phyloP scores from a whole-genome alignment of 306 rosid species.

The Chamaecrista fasciculata region DNA sequence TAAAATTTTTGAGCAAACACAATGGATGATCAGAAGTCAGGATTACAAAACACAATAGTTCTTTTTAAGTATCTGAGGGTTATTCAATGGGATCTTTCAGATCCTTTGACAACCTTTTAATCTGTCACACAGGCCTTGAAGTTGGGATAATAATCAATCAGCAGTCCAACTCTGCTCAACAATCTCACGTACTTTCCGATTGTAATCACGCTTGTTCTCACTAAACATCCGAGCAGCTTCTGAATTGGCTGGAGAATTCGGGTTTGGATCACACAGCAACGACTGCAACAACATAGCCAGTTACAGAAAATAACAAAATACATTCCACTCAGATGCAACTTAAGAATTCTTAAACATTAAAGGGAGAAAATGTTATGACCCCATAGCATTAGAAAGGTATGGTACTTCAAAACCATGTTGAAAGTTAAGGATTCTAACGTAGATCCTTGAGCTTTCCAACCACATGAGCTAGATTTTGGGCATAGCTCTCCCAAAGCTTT shows the following conservation, averaged over 20 bases:
- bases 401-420: neutral
- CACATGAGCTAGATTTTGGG: too few relatives aligned
- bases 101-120: constrained; percentile 39
- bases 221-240: constrained; percentile 99
- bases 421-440: neutral
- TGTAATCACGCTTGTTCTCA: constrained; percentile 95
- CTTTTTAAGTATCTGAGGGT: constrained; percentile 39
- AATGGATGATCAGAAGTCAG: constrained; percentile 30
- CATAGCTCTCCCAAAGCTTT: neutral
- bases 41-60: constrained; percentile 44
- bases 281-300: constrained; percentile 60
- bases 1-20: constrained; percentile 53
- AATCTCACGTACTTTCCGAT: constrained; percentile 79
- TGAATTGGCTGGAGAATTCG: constrained; percentile 96
- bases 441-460: neutral
- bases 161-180: constrained; percentile 99
- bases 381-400: too few relatives aligned
- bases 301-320: neutral
- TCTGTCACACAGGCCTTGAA: constrained; percentile 30
- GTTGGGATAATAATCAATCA: constrained; percentile 48
- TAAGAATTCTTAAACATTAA: neutral
- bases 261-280: constrained; percentile 94
- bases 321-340: neutral
- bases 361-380: neutral
- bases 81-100: constrained; percentile 48